Percentiles rank a stretch among this genome's conserved stretches.
Conservation (phyloP, 768 basidiomycete species). For the Hygrophorus russula region DNA sequence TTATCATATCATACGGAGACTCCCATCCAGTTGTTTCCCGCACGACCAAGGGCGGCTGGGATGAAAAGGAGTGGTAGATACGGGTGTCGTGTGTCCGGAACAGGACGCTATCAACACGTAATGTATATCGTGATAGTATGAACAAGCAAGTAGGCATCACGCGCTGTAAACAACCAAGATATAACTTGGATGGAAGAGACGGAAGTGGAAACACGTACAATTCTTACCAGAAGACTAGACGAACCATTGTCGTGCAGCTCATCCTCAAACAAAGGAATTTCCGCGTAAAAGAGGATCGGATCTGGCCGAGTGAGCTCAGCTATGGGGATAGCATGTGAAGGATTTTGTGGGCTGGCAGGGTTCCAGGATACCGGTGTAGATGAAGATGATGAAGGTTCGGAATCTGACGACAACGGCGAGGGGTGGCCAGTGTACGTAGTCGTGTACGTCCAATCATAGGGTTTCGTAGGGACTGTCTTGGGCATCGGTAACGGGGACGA, state of each 20-base stretch:
- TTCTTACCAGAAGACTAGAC: constrained; percentile 72
- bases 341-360: constrained; percentile 44
- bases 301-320: constrained; percentile 80
- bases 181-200: background rate
- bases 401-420: constrained; percentile 9
- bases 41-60: constrained; percentile 49
- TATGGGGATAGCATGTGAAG: constrained; percentile 64
- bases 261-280: constrained; percentile 90
- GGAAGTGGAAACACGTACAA: constrained; percentile 46
- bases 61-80: constrained; percentile 74
- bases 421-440: constrained; percentile 70
- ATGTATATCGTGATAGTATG: constrained; percentile 77
- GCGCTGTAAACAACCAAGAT: constrained; percentile 40
- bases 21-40: constrained; percentile 88
- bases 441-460: constrained; percentile 98
- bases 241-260: constrained; percentile 96
- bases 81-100: constrained; percentile 87
- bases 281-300: constrained; percentile 97
- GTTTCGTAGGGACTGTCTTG: constrained; percentile 63
- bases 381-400: constrained; percentile 8
- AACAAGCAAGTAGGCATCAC: constrained; percentile 97
- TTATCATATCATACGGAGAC: constrained; percentile 74
- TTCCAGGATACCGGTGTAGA: constrained; percentile 28
- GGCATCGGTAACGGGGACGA: constrained; percentile 57
- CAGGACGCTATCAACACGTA: constrained; percentile 90